A percentile compares a stretch with the other conserved stretches of the same genome.
Conservation (phyloP, 2,329 filamentous ascomycete species). For the Intubia oerlemansii region DNA sequence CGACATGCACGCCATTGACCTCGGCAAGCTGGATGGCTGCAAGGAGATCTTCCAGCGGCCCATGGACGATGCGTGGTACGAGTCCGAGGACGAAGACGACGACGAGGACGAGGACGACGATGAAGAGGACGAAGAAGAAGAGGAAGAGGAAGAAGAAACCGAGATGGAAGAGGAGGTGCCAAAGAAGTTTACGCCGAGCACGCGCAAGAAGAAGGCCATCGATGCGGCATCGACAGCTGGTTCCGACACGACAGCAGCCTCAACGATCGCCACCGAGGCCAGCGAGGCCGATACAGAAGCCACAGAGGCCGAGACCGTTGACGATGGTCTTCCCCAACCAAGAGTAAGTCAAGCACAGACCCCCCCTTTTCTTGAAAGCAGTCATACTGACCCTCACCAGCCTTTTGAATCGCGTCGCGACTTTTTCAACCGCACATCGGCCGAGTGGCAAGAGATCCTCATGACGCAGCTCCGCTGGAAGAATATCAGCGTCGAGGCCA, state of each 20-base stretch:
- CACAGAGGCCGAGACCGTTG: constrained; percentile 21
- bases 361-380: constrained; percentile 45
- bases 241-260: constrained; percentile 27
- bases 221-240: too few relatives aligned
- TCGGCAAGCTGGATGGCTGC: constrained; percentile 88
- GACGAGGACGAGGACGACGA: constrained; percentile 40
- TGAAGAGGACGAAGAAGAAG: constrained; percentile 31
- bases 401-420: constrained; percentile 82
- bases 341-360: constrained; percentile 35
- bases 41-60: constrained; percentile 77
- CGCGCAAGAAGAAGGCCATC: constrained; percentile 30
- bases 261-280: constrained; percentile 15
- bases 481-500: constrained; percentile 41
- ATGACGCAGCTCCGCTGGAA: constrained; percentile 54
- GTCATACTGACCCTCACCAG: constrained; percentile 15
- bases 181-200: constrained; percentile 27
- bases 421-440: constrained; percentile 74
- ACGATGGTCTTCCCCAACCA: constrained; percentile 57
- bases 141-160: constrained; percentile 28
- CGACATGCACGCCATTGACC: constrained; percentile 77
- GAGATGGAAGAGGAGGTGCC: constrained; percentile 22
- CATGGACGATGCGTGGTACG: constrained; percentile 57
- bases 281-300: constrained; percentile 23
- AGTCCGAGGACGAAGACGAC: constrained; percentile 37
- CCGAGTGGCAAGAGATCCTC: constrained; percentile 76